Base-by-base conservation (phyloP, 2,329 filamentous ascomycete species). In the Clathrospora elynae region DNA sequence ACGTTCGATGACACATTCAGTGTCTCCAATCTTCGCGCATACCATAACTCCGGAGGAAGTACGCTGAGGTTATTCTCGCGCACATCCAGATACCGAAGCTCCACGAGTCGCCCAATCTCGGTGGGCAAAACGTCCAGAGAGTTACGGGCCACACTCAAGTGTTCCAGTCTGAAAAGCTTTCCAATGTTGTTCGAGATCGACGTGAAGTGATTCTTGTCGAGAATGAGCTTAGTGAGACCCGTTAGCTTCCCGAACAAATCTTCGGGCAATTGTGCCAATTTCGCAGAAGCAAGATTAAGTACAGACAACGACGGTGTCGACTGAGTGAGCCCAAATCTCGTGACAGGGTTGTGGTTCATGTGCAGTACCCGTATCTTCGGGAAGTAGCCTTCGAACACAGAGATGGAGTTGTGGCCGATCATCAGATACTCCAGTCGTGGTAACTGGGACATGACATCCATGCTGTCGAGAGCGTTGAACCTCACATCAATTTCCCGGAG, bases 1-100 rank as follows among this genome's bases (percentile, higher is more conserved):
- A 97, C 86, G 58, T 99, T 99, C 8, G 93, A 96, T 0, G 92
- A 97, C 9, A 95, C 85, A 59, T 99, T 99, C 46, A 99, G 80
- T 0, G 87, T 92, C 70, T 97, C 91, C 40, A 99, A 73, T 64
- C 87, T 90, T 58, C 86, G 86, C 36, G 92, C 92, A 78, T 89
- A 92, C 93, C 93, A 99, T n/a, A 99, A 80, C 64, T 99, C 93
- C 64, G 88, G 83, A 2, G 93, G 93, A 20, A 99, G 76, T 61
- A 86, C 87, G 53, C 86, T 87, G 44, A 99, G 80, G 63, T 97
- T 99, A 74, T 97, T 99, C 64, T 93, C 90, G 51, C 92, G 83
- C 12, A 97, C 80, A 65, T 99, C 92, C 26, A 99, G 77, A 50
- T 90, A 86, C 38, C 84, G 86, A 49, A 99, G 77, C 67, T 97